These are phyloP conservation scores for Solanum hybrid DNA, from an alignment of 305 asterid genomes.

Conservation along the genomic window DNA sequence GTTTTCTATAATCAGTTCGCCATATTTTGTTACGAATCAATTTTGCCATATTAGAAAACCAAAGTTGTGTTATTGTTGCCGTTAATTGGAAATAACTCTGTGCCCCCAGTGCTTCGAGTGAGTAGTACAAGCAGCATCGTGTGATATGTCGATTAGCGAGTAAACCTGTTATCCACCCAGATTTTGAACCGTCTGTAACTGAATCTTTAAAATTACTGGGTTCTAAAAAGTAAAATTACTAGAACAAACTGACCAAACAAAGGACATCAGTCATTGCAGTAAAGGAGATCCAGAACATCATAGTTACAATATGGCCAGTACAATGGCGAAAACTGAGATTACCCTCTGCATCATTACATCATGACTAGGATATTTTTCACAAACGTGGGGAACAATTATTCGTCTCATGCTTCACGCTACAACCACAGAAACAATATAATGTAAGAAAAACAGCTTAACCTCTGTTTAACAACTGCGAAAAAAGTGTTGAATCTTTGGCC, in stretches of 20 bases:
- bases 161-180: not conserved
- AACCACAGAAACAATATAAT: not conserved
- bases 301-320: not conserved
- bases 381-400: not conserved
- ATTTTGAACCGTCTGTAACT: not conserved
- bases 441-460: not conserved
- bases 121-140: not conserved
- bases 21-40: not conserved
- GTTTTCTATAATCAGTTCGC: not conserved
- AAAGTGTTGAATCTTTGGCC: conserved; percentile 18
- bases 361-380: not conserved
- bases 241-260: not conserved
- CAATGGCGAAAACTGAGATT: not conserved
- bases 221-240: not conserved
- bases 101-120: not conserved
- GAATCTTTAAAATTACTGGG: not conserved
- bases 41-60: not conserved
- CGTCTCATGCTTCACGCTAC: conserved; percentile 4
- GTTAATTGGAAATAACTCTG: not conserved
- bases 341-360: not conserved
- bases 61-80: not conserved
- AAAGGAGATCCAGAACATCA: not conserved
- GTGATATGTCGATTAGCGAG: not conserved
- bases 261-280: not conserved
- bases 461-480: conserved; percentile 11